Percentiles rank a stretch among this genome's conserved stretches.
These are phyloP conservation scores for Amphirosellinia nigrospora DNA, from an alignment of 495 filamentous ascomycete genomes.

Conservation along the genomic window DNA sequence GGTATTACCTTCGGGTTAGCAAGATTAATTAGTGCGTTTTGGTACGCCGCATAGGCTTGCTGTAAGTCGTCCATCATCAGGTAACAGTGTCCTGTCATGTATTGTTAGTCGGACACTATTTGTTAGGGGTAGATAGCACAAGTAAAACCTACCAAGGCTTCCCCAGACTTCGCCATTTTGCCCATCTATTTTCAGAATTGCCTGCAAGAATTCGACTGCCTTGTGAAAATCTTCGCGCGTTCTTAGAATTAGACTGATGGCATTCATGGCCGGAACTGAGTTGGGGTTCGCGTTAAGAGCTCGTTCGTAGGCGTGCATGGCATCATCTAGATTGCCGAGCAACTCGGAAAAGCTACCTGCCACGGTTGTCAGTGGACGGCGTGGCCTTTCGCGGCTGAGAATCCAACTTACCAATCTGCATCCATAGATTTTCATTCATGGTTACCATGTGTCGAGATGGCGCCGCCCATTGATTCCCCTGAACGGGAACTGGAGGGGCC, in stretches of 20 bases:
- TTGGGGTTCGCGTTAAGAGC: conserved; percentile 86
- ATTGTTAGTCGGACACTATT: conserved; percentile 26
- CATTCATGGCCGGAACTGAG: conserved; percentile 92
- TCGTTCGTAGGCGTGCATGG: conserved; percentile 85
- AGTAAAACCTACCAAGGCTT: conserved; percentile 72
- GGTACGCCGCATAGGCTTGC: conserved; percentile 97
- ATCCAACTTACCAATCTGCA: conserved; percentile 79
- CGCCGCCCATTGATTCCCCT: conserved; percentile 39
- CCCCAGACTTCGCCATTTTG: conserved; percentile 97
- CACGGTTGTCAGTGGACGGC: conserved; percentile 36
- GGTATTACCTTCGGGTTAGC: conserved; percentile 84
- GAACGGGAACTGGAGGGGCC: conserved; percentile 48
- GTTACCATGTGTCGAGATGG: conserved; percentile 54
- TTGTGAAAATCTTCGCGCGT: conserved; percentile 93
- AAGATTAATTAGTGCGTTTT: conserved; percentile 91
- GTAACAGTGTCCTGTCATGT: conserved; percentile 81
- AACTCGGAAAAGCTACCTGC: conserved; percentile 85
- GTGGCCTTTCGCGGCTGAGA: conserved; percentile 1
- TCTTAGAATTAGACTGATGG: conserved; percentile 87
- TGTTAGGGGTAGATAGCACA: conserved; percentile 22
- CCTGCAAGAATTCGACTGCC: conserved; percentile 90
- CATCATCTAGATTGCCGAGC: conserved; percentile 86
- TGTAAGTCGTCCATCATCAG: conserved; percentile 99
- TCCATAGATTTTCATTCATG: conserved; percentile 89
- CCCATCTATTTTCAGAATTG: conserved; percentile 86